These are phyloP conservation scores for Oryza officinalis DNA, from an alignment of 176 grass and related monocot genomes.

Conservation along the genomic window DNA sequence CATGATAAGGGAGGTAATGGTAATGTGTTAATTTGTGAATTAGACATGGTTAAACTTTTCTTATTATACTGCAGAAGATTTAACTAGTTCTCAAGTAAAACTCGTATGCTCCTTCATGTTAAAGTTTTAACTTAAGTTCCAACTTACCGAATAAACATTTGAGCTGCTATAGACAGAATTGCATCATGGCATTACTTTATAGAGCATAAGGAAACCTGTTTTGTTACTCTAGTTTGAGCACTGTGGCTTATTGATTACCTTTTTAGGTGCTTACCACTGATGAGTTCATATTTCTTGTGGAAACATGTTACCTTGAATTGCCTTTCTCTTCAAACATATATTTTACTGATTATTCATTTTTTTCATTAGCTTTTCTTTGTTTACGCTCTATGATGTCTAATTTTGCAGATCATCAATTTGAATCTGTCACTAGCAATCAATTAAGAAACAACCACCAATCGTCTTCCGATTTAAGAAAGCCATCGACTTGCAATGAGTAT, in stretches of 20 bases:
- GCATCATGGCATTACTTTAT: slow-evolving; percentile 4
- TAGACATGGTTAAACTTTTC: not conserved
- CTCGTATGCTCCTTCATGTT: not conserved
- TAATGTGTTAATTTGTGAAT: slow-evolving; percentile 33
- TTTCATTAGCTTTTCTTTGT: not conserved
- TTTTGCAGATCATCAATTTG: slow-evolving; percentile 61
- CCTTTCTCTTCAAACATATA: not conserved
- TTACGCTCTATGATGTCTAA: slow-evolving; percentile 22
- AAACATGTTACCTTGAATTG: not conserved
- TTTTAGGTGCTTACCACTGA: not conserved
- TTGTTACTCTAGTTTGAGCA: slow-evolving; percentile 22
- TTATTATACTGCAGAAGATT: not conserved
- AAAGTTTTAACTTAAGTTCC: not conserved
- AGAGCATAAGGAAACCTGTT: not conserved
- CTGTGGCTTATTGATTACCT: not conserved
- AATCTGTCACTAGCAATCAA: slow-evolving; percentile 34
- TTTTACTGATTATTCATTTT: slow-evolving; percentile 23
- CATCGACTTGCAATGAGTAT: slow-evolving; percentile 68
- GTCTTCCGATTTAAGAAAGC: slow-evolving; percentile 47
- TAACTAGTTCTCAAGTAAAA: not conserved
- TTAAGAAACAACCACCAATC: slow-evolving; percentile 41
- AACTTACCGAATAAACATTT: not conserved
- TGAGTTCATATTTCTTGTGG: not conserved
- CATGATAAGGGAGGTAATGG: slow-evolving; percentile 54
- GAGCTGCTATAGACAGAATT: not conserved